Evolutionary conservation across 139 green algal species (phyloP), one percentile per base, ranked within the genome.

Genomic region (Limnomonas spitsbergensis): DNA sequence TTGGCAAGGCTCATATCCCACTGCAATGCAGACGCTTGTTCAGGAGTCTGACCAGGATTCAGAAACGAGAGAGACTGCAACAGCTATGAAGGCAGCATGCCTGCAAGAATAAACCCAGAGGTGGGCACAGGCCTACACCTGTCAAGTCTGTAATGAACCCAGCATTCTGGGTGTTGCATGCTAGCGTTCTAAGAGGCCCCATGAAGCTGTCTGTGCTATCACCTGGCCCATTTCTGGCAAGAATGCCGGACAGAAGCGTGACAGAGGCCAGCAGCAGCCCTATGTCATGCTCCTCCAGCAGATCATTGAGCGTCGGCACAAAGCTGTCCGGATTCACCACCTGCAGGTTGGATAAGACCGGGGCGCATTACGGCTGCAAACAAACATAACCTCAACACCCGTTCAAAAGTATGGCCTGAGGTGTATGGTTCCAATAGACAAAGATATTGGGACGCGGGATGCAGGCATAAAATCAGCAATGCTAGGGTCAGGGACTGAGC

Each of bases 231-330:
- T 80, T 84, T 69, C 93, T 88, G 2, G 87, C 84, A 4, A 94
- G 88, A 40, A 99, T 83, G 32, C 91, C 94, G 36, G 94, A 81
- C 75, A 99, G 83, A 77, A 99, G 88, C 32, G 91, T 95, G 38
- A 92, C 88, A 40, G 87, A 37, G 9, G 86, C 88, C 76, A 95
- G 85, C 78, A 98, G 89, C 75, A 98, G 81, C 1, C 96, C 96
- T 35, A 97, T 24, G 80, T 99, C 93, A 0, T 80, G 80, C 83
- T 98, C 96, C 74, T 98, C 94, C 80, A 99, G 87, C 80, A 98
- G 84, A 4, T 78, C 39, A 1, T 86, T 88, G 83, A 90, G 81
- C 37, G 86, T 75, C 7, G 79, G 76, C 29, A 75, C 73, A 82
- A 89, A 90, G 31, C 71, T 86, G 40, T 92, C 88, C 1, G 83